phyloP scores from a whole-genome alignment of 2,329 filamentous ascomycete species.

The Claviceps quebecensis region DNA sequence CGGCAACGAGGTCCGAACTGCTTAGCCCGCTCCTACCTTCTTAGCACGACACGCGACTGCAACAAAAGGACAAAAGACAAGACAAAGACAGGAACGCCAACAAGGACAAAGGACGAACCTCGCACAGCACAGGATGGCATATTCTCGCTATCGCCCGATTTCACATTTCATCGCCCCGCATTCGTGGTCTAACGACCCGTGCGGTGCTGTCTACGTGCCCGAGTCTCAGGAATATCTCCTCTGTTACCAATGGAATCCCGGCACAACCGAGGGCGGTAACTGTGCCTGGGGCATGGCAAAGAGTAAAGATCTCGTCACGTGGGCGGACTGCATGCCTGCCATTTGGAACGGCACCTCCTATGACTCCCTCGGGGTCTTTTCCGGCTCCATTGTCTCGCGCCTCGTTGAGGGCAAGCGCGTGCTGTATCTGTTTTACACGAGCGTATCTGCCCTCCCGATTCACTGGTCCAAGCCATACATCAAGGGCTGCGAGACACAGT shows the following conservation, averaged over 20 bases:
- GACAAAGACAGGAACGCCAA: neutral
- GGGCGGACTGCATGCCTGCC: conserved; percentile 8
- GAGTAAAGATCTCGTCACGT: conserved; percentile 27
- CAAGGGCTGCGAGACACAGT: conserved; percentile 29
- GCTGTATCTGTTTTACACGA: conserved; percentile 27
- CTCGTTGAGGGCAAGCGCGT: conserved; percentile 21
- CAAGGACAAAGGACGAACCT: neutral
- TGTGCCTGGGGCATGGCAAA: conserved; percentile 19
- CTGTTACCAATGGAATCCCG: conserved; percentile 21
- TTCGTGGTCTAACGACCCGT: conserved; percentile 26
- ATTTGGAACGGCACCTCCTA: conserved; percentile 18
- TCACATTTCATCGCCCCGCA: conserved; percentile 23
- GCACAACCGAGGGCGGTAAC: conserved; percentile 13
- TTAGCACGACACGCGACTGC: no score
- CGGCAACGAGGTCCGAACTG: no score
- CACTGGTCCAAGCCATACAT: conserved; percentile 30
- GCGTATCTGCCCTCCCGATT: conserved; percentile 28
- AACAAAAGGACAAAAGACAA: neutral
- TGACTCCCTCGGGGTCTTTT: conserved; percentile 28
- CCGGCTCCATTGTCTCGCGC: conserved; percentile 27
- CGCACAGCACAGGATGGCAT: neutral
- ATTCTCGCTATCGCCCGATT: conserved; percentile 6
- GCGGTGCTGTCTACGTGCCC: conserved; percentile 28
- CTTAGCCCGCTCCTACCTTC: no score
- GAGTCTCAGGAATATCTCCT: conserved; percentile 26